Percentiles rank a stretch among this genome's conserved stretches.
Evolutionary conservation across 495 filamentous ascomycete genomes (phyloP).

Genomic region (Massariosphaeria phaeospora): DNA sequence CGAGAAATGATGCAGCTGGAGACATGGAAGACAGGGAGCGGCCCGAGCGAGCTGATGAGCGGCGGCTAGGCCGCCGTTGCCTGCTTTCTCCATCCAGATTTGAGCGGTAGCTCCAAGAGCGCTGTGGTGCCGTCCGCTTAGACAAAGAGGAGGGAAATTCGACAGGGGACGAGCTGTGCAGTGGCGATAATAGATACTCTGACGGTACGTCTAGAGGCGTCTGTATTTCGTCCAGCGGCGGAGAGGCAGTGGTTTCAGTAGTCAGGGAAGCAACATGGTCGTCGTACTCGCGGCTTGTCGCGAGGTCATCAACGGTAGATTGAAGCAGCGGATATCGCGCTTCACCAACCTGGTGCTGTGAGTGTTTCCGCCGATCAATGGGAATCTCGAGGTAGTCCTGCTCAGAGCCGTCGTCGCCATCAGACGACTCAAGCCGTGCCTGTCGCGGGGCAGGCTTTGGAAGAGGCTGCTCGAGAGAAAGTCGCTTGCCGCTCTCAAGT

Average conservation of each 20-base stretch:
- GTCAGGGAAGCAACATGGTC: constrained; percentile 52
- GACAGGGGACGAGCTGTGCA: constrained; percentile 45
- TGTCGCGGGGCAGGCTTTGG: constrained; percentile 28
- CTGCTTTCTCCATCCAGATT: constrained; percentile 24
- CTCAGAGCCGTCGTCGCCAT: constrained; percentile 27
- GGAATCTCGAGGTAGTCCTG: constrained; percentile 17
- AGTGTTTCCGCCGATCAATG: constrained; percentile 17
- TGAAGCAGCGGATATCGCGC: constrained; percentile 32
- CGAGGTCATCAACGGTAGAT: constrained; percentile 30
- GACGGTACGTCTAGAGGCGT: constrained; percentile 49
- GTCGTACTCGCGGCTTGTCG: constrained; percentile 13
- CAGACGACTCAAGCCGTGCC: constrained; percentile 14
- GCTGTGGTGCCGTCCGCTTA: constrained; percentile 21
- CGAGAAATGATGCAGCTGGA: constrained; percentile 54
- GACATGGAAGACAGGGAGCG: constrained; percentile 39
- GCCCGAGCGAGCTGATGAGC: constrained; percentile 34
- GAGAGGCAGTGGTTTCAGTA: constrained; percentile 54
- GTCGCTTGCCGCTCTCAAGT: constrained; percentile 39
- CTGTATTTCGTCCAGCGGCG: constrained; percentile 48
- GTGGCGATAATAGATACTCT: constrained; percentile 52
- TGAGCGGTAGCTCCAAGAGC: constrained; percentile 30
- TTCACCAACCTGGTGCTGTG: constrained; percentile 21
- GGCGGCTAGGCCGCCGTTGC: constrained; percentile 21
- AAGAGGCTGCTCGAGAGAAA: constrained; percentile 37
- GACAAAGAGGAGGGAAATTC: constrained; percentile 48